Percentiles rank a stretch among this genome's conserved stretches.
Conservation (phyloP, 106 monocot species). For the Dendrobium chrysotoxum region DNA sequence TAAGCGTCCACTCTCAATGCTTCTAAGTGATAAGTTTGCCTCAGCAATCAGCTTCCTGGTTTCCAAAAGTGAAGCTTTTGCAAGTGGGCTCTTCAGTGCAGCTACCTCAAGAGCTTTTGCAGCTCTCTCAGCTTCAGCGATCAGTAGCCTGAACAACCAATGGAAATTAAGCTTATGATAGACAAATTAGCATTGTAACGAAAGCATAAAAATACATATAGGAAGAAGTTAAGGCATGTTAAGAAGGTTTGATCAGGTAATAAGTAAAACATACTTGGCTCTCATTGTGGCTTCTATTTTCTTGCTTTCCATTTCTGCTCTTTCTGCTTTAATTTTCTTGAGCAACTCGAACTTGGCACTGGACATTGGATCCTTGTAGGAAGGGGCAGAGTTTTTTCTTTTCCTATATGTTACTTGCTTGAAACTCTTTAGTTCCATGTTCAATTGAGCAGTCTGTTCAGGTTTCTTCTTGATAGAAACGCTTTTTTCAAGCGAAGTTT, state of each 20-base stretch:
- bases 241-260: too few relatives aligned
- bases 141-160: conserved; percentile 51
- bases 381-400: conserved; percentile 40
- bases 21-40: conserved; percentile 59
- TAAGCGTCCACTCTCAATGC: conserved; percentile 32
- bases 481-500: conserved; percentile 16
- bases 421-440: conserved; percentile 20
- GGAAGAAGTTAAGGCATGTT: too few relatives aligned
- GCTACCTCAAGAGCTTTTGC: conserved; percentile 78
- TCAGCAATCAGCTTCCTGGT: conserved; percentile 78
- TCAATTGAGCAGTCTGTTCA: conserved; percentile 2
- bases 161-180: neutral
- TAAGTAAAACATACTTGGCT: conserved; percentile 51
- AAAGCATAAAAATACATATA: too few relatives aligned
- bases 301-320: conserved; percentile 54
- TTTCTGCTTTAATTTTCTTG: conserved; percentile 67
- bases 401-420: conserved; percentile 29
- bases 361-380: conserved; percentile 81
- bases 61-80: conserved; percentile 80
- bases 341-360: conserved; percentile 90
- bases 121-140: conserved; percentile 90
- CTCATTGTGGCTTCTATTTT: conserved; percentile 68
- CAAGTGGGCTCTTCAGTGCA: conserved; percentile 73
- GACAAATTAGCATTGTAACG: too few relatives aligned
- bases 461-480: conserved; percentile 22